Conservation (phyloP, 768 basidiomycete species). For the Pleurotus platypus region DNA sequence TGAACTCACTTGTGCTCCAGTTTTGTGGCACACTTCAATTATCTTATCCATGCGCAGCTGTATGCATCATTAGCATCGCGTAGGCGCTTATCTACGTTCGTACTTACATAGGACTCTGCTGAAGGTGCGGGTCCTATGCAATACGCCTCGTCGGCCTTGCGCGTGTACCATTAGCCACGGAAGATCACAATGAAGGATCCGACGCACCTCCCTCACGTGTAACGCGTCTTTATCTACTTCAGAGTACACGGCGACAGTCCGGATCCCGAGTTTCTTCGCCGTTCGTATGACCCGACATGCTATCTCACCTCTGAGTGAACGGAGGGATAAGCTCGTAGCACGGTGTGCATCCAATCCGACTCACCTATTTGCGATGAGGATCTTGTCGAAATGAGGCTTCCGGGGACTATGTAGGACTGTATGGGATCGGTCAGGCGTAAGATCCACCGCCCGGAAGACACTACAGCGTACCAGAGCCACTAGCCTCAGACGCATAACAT, state of each 20-base stretch:
- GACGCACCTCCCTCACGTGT: constrained; percentile 74
- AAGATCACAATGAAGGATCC: no score
- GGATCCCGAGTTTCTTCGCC: constrained; percentile 81
- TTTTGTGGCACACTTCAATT: constrained; percentile 73
- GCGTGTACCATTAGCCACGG: background rate
- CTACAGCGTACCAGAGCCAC: background rate
- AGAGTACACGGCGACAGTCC: constrained; percentile 89
- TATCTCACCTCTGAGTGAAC: constrained; percentile 75
- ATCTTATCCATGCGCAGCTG: constrained; percentile 88
- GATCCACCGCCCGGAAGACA: background rate
- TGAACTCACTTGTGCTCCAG: constrained; percentile 74
- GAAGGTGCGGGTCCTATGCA: constrained; percentile 92
- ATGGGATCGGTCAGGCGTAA: background rate
- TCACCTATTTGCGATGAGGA: constrained; percentile 87
- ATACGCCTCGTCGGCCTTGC: constrained; percentile 80
- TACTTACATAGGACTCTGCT: constrained; percentile 81
- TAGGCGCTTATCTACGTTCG: background rate
- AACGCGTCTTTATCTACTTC: constrained; percentile 79
- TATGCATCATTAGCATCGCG: background rate
- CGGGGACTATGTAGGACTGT: constrained; percentile 7
- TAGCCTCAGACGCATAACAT: background rate
- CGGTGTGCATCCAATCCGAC: constrained; percentile 4
- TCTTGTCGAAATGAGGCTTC: constrained; percentile 79
- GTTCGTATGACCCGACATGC: constrained; percentile 94
- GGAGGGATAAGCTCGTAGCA: background rate